phyloP scores from a whole-genome alignment of 768 basidiomycete species.

The Astraeus odoratus region DNA sequence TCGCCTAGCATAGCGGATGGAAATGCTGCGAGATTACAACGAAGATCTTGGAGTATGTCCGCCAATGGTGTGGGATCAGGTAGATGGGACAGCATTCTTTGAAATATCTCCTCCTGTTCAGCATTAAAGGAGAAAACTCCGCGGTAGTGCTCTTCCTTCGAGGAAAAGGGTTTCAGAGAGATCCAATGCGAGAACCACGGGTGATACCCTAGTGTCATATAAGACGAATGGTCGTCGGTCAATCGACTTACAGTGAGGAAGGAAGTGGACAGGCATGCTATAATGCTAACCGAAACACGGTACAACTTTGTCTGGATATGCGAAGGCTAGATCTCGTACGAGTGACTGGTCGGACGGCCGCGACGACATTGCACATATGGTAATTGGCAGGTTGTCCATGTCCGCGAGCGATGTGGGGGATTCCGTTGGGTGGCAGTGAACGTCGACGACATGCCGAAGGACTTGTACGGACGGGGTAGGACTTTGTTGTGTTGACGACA shows the following conservation, averaged over 20 bases:
- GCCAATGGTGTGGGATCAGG: constrained; percentile 65
- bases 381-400: constrained; percentile 53
- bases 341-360: constrained; percentile 58
- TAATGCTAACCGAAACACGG: constrained; percentile 77
- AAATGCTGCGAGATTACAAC: constrained; percentile 50
- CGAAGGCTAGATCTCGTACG: constrained; percentile 57
- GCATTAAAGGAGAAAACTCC: constrained; percentile 49
- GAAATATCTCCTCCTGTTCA: constrained; percentile 38
- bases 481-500: neutral
- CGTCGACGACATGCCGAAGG: constrained; percentile 70
- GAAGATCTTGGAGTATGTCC: constrained; percentile 54
- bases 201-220: constrained; percentile 63
- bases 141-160: constrained; percentile 73
- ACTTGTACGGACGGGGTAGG: constrained; percentile 32
- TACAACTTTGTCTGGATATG: constrained; percentile 61
- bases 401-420: constrained; percentile 40
- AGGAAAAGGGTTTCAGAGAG: constrained; percentile 33
- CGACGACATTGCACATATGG: constrained; percentile 81
- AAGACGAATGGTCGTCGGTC: constrained; percentile 2
- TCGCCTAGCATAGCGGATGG: constrained; percentile 85
- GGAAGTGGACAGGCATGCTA: constrained; percentile 7
- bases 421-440: constrained; percentile 92
- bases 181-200: constrained; percentile 91
- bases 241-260: constrained; percentile 8
- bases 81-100: constrained; percentile 52